phyloP scores from a whole-genome alignment of 371 early-diverging fungal genomes.

The Massospora cicadina region DNA sequence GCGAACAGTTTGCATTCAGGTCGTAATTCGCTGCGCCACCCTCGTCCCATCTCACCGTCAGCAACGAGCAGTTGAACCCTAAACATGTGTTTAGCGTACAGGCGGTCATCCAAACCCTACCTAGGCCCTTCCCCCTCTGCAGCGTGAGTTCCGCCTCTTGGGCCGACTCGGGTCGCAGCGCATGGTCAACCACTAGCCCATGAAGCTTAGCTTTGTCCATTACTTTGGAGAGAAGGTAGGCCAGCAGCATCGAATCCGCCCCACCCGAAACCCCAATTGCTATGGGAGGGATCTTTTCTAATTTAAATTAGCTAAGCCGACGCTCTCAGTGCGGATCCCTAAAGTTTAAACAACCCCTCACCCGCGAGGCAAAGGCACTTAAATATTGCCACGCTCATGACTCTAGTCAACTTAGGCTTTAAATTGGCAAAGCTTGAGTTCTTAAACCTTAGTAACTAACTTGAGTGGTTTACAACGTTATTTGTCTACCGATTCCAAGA shows the following conservation, averaged over 20 bases:
- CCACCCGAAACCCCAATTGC: constrained; percentile 14
- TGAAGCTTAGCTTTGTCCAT: not conserved
- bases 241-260: constrained; percentile 11
- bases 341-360: too few species aligned
- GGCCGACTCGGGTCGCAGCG: constrained; percentile 10
- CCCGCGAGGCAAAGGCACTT: too few species aligned
- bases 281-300: not conserved
- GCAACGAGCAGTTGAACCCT: not conserved
- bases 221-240: constrained; percentile 10
- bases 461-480: too few species aligned
- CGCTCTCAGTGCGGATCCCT: too few species aligned
- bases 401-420: too few species aligned
- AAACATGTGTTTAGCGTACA: not conserved
- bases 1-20: not conserved
- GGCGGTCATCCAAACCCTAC: constrained; percentile 1
- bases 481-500: too few species aligned
- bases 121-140: constrained; percentile 2
- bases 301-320: too few species aligned
- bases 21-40: not conserved
- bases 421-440: too few species aligned
- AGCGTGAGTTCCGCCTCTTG: constrained; percentile 10
- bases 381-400: too few species aligned
- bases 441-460: too few species aligned
- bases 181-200: constrained; percentile 13
- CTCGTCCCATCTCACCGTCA: not conserved